phyloP scores from a whole-genome alignment of 2,329 filamentous ascomycete species.

The Xylaria sp. region DNA sequence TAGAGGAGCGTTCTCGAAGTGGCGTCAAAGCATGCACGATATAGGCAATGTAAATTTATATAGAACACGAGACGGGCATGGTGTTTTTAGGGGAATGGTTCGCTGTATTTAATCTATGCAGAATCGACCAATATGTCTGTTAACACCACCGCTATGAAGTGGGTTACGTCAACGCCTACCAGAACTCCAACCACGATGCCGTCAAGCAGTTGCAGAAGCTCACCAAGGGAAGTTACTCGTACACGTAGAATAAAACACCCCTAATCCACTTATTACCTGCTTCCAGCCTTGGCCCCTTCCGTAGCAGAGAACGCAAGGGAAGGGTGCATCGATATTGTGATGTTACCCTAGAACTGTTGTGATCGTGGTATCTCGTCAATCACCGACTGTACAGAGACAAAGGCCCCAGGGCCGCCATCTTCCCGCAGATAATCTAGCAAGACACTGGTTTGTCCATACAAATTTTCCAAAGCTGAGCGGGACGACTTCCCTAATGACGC shows the following conservation, averaged over 20 bases:
- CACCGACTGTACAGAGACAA: constrained; percentile 72
- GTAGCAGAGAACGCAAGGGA: neutral
- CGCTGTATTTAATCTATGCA: constrained; percentile 1
- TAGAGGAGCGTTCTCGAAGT: neutral
- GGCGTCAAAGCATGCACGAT: neutral
- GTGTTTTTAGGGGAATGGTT: neutral
- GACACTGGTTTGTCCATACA: constrained; percentile 87
- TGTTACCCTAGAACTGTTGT: constrained; percentile 47
- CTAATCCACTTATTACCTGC: constrained; percentile 1
- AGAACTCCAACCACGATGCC: constrained; percentile 1
- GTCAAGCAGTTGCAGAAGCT: neutral
- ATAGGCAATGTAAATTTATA: neutral
- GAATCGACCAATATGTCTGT: neutral
- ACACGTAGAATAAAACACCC: constrained; percentile 6
- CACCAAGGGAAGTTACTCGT: neutral
- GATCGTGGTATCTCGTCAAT: constrained; percentile 58
- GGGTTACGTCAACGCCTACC: constrained; percentile 2
- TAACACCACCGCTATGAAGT: constrained; percentile 8
- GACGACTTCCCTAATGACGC: constrained; percentile 92
- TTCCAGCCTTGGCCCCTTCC: neutral
- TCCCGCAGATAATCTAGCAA: constrained; percentile 84
- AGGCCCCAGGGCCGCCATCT: constrained; percentile 82
- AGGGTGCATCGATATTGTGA: neutral
- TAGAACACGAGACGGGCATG: neutral
- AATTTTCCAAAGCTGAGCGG: constrained; percentile 81